Evolutionary conservation across 1,284 basidiomycete species (phyloP).

Genomic region (Cutaneotrichosporon cyanovorans): DNA sequence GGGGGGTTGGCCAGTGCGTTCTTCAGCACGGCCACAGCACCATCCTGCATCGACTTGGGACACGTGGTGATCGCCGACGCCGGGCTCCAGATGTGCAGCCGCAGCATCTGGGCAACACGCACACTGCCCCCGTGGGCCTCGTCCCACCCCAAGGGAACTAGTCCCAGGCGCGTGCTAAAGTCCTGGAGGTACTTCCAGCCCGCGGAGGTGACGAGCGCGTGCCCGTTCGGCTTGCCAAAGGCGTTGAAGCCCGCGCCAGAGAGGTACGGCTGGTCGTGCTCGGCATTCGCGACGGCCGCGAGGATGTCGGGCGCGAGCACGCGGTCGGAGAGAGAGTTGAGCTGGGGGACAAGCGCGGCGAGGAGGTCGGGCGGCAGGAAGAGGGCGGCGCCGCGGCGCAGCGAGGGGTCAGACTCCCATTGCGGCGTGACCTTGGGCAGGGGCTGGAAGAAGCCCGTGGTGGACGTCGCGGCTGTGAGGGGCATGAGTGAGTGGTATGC

Average conservation of each 20-base stretch:
- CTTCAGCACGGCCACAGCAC: conserved; percentile 7
- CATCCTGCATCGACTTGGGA: conserved; percentile 15
- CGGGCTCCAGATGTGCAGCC: conserved; percentile 9
- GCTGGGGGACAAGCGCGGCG: neutral
- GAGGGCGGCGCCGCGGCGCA: conserved; percentile 2
- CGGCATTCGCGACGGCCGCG: conserved; percentile 7
- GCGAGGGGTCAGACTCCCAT: conserved; percentile 6
- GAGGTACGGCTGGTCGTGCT: conserved; percentile 10
- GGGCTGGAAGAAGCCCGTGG: conserved; percentile 15
- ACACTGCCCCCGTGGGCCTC: conserved; percentile 1
- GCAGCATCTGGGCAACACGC: conserved; percentile 7
- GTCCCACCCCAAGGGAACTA: conserved; percentile 13
- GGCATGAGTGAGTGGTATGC: too few species aligned
- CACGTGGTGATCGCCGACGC: conserved; percentile 4
- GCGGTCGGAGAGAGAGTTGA: neutral
- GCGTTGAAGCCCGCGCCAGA: conserved; percentile 6
- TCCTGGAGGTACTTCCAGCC: conserved; percentile 18
- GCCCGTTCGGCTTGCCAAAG: conserved; percentile 4
- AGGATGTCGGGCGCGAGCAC: neutral
- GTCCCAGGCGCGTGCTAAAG: conserved; percentile 9
- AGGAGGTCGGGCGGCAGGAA: conserved; percentile 1
- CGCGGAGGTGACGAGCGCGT: conserved; percentile 8
- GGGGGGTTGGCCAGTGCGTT: conserved; percentile 2
- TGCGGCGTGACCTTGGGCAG: conserved; percentile 5
- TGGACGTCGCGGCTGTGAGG: conserved; percentile 4